phyloP scores from a whole-genome alignment of 257 asterid species.

The Primulina tabacum region DNA sequence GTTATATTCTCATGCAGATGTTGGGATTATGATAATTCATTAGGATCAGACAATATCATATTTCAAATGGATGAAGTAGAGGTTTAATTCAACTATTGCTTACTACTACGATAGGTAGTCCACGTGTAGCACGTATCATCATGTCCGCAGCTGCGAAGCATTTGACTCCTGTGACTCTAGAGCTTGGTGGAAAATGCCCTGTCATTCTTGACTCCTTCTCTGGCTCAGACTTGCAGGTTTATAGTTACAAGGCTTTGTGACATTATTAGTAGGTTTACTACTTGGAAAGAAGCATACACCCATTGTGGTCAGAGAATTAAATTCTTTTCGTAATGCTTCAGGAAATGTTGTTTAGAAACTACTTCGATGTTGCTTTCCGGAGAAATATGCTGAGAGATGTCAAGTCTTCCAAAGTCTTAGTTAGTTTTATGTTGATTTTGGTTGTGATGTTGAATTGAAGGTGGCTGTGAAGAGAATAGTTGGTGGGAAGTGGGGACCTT shows the following conservation, averaged over 20 bases:
- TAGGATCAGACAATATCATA: not conserved
- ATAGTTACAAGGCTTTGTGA: slow-evolving; percentile 1
- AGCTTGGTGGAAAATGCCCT: slow-evolving; percentile 95
- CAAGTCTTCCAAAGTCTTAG: not conserved
- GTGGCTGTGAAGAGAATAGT: slow-evolving; percentile 75
- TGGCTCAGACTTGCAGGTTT: slow-evolving; percentile 62
- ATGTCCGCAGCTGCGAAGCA: slow-evolving; percentile 95
- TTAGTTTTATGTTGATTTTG: slow-evolving; percentile 15
- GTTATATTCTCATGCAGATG: not conserved
- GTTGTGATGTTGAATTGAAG: slow-evolving; percentile 35
- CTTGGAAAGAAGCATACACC: not conserved
- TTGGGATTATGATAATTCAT: not conserved
- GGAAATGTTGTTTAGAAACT: too few species aligned
- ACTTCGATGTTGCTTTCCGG: too few species aligned
- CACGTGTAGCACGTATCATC: slow-evolving; percentile 65
- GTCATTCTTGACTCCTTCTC: slow-evolving; percentile 67
- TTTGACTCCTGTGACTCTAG: slow-evolving; percentile 91
- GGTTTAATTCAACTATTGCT: slow-evolving; percentile 12
- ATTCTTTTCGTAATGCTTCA: too few species aligned
- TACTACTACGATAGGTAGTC: slow-evolving; percentile 54
- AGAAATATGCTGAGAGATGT: not conserved
- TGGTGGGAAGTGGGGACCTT: slow-evolving; percentile 89
- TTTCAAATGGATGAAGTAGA: slow-evolving; percentile 2
- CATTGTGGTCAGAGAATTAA: too few species aligned
- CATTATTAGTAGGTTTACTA: not conserved